Evolutionary conservation across 768 basidiomycete genomes (phyloP).

Genomic region (Cyclocybe cylindracea): DNA sequence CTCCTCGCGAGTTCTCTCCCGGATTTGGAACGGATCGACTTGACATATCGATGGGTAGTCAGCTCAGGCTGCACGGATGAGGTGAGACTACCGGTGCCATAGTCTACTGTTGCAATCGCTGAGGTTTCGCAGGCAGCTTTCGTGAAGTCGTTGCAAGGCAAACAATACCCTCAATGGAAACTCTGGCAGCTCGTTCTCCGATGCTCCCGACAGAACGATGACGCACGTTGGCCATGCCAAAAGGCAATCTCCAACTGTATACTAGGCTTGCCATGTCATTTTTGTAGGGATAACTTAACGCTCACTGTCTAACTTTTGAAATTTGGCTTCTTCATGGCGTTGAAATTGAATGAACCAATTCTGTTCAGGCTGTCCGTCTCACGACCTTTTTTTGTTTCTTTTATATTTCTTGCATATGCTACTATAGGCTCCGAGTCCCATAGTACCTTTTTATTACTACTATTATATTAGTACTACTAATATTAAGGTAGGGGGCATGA

Average conservation of each 20-base stretch:
- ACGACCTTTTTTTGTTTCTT: too few species aligned
- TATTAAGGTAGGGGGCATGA: too few species aligned
- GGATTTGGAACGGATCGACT: constrained; percentile 13
- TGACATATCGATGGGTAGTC: constrained; percentile 19
- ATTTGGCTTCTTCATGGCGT: too few species aligned
- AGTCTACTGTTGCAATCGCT: neutral
- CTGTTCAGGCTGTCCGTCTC: too few species aligned
- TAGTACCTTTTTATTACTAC: too few species aligned
- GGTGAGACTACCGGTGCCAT: constrained; percentile 7
- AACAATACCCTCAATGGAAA: constrained; percentile 9
- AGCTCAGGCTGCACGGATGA: constrained; percentile 4
- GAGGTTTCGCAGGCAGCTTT: neutral
- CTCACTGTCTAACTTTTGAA: too few species aligned
- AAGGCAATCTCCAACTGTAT: constrained; percentile 5
- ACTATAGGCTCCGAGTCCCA: too few species aligned
- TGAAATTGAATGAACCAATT: too few species aligned
- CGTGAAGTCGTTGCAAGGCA: constrained; percentile 1
- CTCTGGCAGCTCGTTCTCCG: constrained; percentile 9
- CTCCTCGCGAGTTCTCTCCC: constrained; percentile 14
- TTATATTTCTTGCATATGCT: too few species aligned
- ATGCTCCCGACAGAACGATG: constrained; percentile 9
- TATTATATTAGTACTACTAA: too few species aligned
- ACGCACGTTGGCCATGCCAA: constrained; percentile 13
- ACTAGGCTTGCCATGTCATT: neutral
- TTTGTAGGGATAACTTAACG: neutral